Conservation (phyloP, 2,329 filamentous ascomycete species). For the Tothia fuscella region DNA sequence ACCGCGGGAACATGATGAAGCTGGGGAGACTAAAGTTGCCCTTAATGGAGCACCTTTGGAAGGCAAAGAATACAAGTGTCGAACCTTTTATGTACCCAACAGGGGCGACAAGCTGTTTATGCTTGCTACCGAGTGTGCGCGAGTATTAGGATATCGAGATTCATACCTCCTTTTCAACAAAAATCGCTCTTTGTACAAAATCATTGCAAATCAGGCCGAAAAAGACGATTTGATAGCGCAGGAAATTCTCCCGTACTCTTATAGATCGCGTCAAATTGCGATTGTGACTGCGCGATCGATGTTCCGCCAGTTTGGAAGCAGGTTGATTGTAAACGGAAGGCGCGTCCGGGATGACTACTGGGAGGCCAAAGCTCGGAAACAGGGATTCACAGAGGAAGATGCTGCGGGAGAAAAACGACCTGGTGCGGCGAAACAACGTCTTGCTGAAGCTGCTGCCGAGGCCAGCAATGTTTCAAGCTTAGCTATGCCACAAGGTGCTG, state of each 20-base stretch:
- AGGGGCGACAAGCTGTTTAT: constrained; percentile 93
- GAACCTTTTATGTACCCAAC: constrained; percentile 86
- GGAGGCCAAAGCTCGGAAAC: constrained; percentile 93
- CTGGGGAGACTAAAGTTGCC: constrained; percentile 88
- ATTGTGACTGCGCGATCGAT: constrained; percentile 96
- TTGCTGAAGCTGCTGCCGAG: constrained; percentile 58
- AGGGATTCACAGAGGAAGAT: constrained; percentile 96
- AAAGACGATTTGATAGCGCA: constrained; percentile 94
- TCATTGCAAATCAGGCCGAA: constrained; percentile 88
- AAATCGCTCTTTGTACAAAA: constrained; percentile 92
- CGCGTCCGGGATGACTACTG: constrained; percentile 96
- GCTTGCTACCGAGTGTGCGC: constrained; percentile 93
- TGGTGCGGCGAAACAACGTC: constrained; percentile 76
- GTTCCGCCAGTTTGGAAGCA: constrained; percentile 96
- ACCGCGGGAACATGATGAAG: constrained; percentile 82
- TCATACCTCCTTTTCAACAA: constrained; percentile 99
- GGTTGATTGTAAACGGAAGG: constrained; percentile 79
- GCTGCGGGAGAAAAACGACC: constrained; percentile 91
- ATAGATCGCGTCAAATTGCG: constrained; percentile 94
- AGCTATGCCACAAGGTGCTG: constrained; percentile 64
- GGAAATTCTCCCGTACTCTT: constrained; percentile 93
- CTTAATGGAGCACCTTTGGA: constrained; percentile 70
- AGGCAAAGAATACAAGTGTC: constrained; percentile 77
- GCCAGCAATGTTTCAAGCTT: constrained; percentile 44
- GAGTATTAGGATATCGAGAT: constrained; percentile 86